Conservation (phyloP, 805 yeast genomes). For the Kregervanrija delftensis region DNA sequence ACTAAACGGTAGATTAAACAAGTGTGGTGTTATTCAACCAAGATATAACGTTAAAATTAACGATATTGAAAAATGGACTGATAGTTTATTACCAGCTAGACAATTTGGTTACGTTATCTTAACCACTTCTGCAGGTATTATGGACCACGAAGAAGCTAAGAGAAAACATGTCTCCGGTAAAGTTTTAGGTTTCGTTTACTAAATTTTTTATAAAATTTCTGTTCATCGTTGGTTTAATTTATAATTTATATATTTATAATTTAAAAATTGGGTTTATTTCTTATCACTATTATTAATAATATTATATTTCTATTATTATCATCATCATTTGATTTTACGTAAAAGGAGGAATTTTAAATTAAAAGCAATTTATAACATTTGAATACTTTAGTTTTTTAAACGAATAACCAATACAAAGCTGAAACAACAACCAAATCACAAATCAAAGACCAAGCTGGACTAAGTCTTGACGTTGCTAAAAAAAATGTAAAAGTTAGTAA, state of each 20-base stretch:
- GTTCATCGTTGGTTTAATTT: background rate
- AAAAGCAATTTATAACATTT: too few relatives aligned
- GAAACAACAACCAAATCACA: constrained; percentile 4
- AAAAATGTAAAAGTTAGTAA: background rate
- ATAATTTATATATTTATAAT: background rate
- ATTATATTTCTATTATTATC: too few relatives aligned
- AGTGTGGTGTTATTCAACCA: constrained; percentile 98
- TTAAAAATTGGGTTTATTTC: too few relatives aligned
- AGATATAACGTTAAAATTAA: constrained; percentile 94
- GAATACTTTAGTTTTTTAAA: too few relatives aligned
- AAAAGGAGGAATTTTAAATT: too few relatives aligned
- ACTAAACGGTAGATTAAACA: constrained; percentile 97
- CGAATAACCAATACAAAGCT: constrained; percentile 3
- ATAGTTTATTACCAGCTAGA: constrained; percentile 97
- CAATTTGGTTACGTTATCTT: constrained; percentile 97
- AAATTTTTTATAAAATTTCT: constrained; percentile 24
- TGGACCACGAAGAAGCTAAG: constrained; percentile 99
- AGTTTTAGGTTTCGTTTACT: constrained; percentile 97
- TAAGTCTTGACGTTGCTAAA: constrained; percentile 4
- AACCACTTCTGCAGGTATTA: constrained; percentile 98
- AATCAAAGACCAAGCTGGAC: constrained; percentile 4
- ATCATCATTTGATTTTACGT: too few relatives aligned
- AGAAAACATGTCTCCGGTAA: constrained; percentile 99
- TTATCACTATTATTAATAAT: too few relatives aligned
- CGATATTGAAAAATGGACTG: constrained; percentile 98